Conservation (phyloP, 768 basidiomycete genomes). For the Mycena pura region DNA sequence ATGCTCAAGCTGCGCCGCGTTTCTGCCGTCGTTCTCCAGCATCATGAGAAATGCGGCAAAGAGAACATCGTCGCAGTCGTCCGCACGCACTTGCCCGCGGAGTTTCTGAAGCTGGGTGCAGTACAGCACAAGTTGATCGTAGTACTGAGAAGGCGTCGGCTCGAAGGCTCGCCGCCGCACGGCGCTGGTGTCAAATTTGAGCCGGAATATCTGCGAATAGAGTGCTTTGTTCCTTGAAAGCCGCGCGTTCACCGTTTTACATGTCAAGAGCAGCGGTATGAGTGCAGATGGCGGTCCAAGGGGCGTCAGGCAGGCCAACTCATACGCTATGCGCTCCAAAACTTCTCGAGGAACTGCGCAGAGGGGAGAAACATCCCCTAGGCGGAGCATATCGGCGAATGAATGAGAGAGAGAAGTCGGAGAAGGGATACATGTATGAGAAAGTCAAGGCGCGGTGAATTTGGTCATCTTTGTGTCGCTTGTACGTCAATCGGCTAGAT, state of each 20-base stretch:
- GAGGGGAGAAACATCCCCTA: constrained; percentile 20
- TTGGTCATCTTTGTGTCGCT: too few relatives aligned
- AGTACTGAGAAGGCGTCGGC: constrained; percentile 37
- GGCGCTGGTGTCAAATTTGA: constrained; percentile 63
- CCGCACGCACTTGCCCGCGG: constrained; percentile 39
- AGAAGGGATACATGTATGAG: constrained; percentile 23
- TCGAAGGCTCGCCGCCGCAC: constrained; percentile 57
- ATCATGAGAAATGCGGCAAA: constrained; percentile 61
- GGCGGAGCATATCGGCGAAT: background rate
- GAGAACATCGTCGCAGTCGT: constrained; percentile 46
- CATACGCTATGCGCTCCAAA: constrained; percentile 59
- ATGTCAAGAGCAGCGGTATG: constrained; percentile 56
- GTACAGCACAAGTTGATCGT: constrained; percentile 44
- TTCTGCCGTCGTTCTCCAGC: constrained; percentile 73
- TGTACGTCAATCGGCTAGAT: background rate
- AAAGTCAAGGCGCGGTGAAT: constrained; percentile 19
- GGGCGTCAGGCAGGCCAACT: constrained; percentile 46
- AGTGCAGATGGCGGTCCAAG: constrained; percentile 56
- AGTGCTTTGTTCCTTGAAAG: constrained; percentile 48
- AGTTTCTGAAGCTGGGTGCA: constrained; percentile 47
- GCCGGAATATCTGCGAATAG: constrained; percentile 58
- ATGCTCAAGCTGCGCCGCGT: constrained; percentile 59
- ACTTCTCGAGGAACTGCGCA: constrained; percentile 48
- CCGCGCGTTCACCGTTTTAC: constrained; percentile 41
- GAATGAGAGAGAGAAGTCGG: constrained; percentile 12